Base-by-base conservation (phyloP, 169 alveolate species). In the Perkinsus marinus region DNA sequence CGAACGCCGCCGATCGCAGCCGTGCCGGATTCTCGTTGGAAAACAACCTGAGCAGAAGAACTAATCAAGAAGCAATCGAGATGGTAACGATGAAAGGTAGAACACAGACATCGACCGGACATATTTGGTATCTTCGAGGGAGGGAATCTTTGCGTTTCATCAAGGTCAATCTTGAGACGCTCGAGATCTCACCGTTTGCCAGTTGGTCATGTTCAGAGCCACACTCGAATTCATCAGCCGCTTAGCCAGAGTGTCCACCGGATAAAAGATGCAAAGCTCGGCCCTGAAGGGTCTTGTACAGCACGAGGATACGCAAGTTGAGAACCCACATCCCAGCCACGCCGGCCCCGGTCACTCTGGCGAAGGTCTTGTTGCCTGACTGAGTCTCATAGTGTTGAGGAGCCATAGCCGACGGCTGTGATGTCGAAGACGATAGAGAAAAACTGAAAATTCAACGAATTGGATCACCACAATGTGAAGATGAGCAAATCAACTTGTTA, bases 181-280 rank as follows among this genome's bases (percentile, higher is more conserved):
- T 16, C 22, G 5, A 6, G 3, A 16, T 57, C 79, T 57, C 34
- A 57, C 79, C 79, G 79, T 57, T 57, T 57, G 79, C 79, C 79
- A 57, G 34, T 57, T 57, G 22, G 7, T 57, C 79, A 16, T 16
- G 22, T 57, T 57, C 68, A 89, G 34, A 17, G 68, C 39, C 19
- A 39, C 91, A 38, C 68, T 39, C 17, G 47, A 36, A 37, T 39
- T 41, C 91, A 89, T 89, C 68, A 89, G 30, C 37, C 91, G 46
- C 46, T 89, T 89, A 13, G 91, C 91, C 26, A 39, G 68, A 26
- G 91, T 89, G 68, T 89, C 91, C 47, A 89, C 91, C 36, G 91
- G 91, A 17, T 89, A 41, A 17, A 89, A 89, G 36, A 89, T 26
- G 39, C 68, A 39, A 5, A 89, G 68, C 68, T 89, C 91, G 34